Percentiles rank a stretch among this genome's conserved stretches.
phyloP scores from a whole-genome alignment of 2,329 filamentous ascomycete species.

The Dothiorella sarmentorum region DNA sequence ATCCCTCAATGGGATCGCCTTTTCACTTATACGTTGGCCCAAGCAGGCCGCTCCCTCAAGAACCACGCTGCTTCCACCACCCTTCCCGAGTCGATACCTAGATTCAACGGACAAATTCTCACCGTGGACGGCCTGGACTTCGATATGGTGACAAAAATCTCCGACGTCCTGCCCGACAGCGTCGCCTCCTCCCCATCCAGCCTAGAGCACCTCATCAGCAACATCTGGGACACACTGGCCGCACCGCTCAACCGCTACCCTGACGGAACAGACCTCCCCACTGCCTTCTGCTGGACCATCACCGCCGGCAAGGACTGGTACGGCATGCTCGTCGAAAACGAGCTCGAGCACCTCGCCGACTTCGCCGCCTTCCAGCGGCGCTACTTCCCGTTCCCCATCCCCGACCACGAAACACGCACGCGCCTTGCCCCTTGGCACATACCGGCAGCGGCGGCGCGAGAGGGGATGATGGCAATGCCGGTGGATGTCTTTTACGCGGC shows the following conservation, averaged over 20 bases:
- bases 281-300: constrained; percentile 18
- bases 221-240: not conserved
- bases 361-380: constrained; percentile 6
- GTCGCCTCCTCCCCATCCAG: not conserved
- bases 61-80: not conserved
- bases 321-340: constrained; percentile 17
- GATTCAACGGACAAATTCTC: not conserved
- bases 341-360: constrained; percentile 12
- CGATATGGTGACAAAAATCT: not conserved
- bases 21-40: constrained; percentile 15
- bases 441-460: not conserved
- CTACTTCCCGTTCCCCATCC: not conserved
- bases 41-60: not conserved
- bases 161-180: not conserved
- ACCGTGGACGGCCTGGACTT: not conserved
- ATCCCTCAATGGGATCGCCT: constrained; percentile 20
- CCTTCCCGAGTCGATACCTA: not conserved
- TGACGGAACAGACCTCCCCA: not conserved
- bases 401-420: not conserved
- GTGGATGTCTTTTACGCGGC: not conserved
- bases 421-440: not conserved
- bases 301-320: constrained; percentile 22
- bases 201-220: not conserved
- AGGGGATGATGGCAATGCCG: not conserved
- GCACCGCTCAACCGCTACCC: not conserved